A percentile compares a stretch with the other conserved stretches of the same genome.
These are phyloP conservation scores for Tremellales sp. DNA, from an alignment of 1,284 basidiomycete species.

Conservation along the genomic window DNA sequence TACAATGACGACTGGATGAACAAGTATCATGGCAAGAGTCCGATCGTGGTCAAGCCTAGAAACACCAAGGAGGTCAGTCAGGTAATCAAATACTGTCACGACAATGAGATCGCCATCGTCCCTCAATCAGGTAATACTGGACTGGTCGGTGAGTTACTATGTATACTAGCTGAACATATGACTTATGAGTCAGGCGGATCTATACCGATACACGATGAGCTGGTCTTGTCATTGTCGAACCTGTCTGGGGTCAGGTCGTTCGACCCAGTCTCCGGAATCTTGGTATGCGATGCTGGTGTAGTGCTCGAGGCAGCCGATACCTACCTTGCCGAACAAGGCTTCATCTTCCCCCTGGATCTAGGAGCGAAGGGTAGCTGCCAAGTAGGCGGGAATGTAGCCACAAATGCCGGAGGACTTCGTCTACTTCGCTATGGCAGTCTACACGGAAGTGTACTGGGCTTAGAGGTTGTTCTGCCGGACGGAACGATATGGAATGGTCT, in stretches of 20 bases:
- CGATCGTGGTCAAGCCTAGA: constrained; percentile 84
- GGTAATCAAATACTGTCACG: constrained; percentile 79
- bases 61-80: constrained; percentile 81
- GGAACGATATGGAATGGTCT: constrained; percentile 89
- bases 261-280: constrained; percentile 76
- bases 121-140: constrained; percentile 99
- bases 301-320: constrained; percentile 88
- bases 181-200: constrained; percentile 77
- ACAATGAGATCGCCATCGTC: constrained; percentile 75
- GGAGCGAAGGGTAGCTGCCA: constrained; percentile 99
- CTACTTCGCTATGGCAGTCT: constrained; percentile 92
- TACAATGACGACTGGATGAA: constrained; percentile 98
- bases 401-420: constrained; percentile 94
- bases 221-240: constrained; percentile 77
- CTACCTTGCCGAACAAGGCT: constrained; percentile 78
- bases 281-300: constrained; percentile 77
- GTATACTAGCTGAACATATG: not conserved
- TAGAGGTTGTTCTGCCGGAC: constrained; percentile 94
- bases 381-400: constrained; percentile 95
- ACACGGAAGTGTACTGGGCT: constrained; percentile 91
- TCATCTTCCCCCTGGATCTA: constrained; percentile 96
- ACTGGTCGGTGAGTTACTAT: constrained; percentile 60
- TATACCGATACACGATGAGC: constrained; percentile 83
- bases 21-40: constrained; percentile 81
- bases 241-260: constrained; percentile 86